Conservation (phyloP, 2,329 filamentous ascomycete genomes). For the Xylariomycetidae sp. region DNA sequence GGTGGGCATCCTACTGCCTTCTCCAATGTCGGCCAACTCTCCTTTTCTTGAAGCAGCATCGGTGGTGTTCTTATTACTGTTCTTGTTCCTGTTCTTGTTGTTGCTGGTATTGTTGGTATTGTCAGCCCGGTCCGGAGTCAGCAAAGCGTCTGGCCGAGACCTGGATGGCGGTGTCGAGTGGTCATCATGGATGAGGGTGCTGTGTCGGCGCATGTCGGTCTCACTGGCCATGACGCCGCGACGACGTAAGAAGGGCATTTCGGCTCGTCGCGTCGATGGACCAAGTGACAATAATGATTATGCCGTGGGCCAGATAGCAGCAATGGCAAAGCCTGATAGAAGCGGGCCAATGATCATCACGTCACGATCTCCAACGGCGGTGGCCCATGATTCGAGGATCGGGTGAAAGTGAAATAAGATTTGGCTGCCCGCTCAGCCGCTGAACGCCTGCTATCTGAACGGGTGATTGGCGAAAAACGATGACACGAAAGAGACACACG, state of each 20-base stretch:
- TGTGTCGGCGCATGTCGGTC: slow-evolving; percentile 53
- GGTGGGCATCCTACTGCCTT: too few species aligned
- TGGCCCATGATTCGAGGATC: slow-evolving; percentile 21
- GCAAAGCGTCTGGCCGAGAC: slow-evolving; percentile 15
- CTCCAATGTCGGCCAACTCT: too few species aligned
- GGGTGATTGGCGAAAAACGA: too few species aligned
- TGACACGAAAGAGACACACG: too few species aligned
- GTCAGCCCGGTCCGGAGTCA: slow-evolving; percentile 10
- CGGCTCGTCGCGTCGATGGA: slow-evolving; percentile 9
- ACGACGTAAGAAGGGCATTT: slow-evolving; percentile 61
- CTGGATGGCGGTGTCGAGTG: slow-evolving; percentile 14
- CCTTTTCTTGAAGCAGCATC: too few species aligned
- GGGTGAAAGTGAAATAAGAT: too few species aligned
- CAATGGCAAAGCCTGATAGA: too few species aligned
- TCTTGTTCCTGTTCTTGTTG: too few species aligned
- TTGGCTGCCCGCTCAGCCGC: too few species aligned
- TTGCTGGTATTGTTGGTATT: too few species aligned
- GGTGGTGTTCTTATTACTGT: too few species aligned
- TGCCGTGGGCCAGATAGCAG: slow-evolving; percentile 8
- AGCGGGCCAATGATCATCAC: slow-evolving; percentile 22
- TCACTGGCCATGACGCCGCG: slow-evolving; percentile 57
- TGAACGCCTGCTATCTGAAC: too few species aligned
- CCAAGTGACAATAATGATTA: slow-evolving; percentile 11
- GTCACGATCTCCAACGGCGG: slow-evolving; percentile 20
- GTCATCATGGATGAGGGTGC: slow-evolving; percentile 29